Evolutionary conservation across 2,329 filamentous ascomycete species (phyloP).

Genomic region (Fusarium algeriense): DNA sequence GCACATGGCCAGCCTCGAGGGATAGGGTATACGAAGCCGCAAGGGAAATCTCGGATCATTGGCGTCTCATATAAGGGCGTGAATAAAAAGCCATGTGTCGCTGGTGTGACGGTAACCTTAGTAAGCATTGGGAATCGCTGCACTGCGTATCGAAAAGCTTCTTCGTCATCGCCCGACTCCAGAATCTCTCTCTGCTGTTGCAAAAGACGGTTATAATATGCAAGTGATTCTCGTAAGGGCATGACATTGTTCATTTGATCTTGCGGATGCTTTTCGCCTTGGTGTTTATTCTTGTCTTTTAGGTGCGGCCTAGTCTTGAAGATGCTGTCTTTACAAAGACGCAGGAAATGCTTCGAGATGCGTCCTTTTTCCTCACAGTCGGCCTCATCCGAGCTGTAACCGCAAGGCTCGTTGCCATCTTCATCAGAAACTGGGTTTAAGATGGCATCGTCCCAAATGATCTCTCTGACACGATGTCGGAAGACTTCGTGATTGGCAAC

Average conservation of each 20-base stretch:
- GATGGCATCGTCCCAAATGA: slow-evolving; percentile 1
- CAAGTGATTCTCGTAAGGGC: neutral
- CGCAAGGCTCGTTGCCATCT: neutral
- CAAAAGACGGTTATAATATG: neutral
- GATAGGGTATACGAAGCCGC: neutral
- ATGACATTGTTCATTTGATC: neutral
- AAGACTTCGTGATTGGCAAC: neutral
- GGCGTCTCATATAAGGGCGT: neutral
- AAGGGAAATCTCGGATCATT: neutral
- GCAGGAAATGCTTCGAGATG: neutral
- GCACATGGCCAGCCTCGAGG: neutral
- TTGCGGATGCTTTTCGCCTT: neutral
- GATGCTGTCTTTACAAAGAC: neutral
- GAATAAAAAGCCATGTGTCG: neutral
- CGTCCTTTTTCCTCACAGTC: neutral
- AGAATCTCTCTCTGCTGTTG: neutral
- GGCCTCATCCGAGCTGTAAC: neutral
- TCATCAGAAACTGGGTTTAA: neutral
- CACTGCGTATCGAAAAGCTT: neutral
- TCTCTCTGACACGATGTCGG: neutral
- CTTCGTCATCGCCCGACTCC: neutral
- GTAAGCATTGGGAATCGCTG: neutral
- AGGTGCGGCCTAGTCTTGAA: neutral
- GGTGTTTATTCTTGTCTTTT: neutral
- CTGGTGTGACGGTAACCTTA: neutral